Conservation (phyloP, 202 grass and related monocot genomes). For the Zizania palustris region DNA sequence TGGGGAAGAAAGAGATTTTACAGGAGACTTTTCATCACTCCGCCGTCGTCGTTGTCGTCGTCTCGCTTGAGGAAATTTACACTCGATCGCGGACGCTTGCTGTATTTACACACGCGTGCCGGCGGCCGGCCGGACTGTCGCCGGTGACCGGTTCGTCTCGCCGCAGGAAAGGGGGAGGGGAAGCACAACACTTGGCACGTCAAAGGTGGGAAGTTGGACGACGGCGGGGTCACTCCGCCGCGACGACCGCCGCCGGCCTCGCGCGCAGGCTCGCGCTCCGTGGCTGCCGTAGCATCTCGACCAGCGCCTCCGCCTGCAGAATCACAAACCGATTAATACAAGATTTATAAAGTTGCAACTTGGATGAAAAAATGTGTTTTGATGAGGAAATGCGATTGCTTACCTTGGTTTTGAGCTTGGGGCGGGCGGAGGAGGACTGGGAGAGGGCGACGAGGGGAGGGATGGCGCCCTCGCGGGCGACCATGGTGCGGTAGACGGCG, state of each 20-base stretch:
- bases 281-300: slow-evolving; percentile 48
- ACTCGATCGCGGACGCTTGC: slow-evolving; percentile 59
- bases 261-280: slow-evolving; percentile 13
- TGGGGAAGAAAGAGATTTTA: slow-evolving; percentile 11
- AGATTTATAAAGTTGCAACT: too few species aligned
- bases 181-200: slow-evolving; percentile 35
- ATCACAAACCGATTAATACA: background rate
- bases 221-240: slow-evolving; percentile 39
- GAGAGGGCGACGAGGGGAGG: slow-evolving; percentile 59
- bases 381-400: too few species aligned
- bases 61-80: slow-evolving; percentile 80
- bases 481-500: slow-evolving; percentile 51
- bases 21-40: slow-evolving; percentile 35
- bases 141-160: slow-evolving; percentile 28
- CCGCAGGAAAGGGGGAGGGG: background rate
- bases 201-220: background rate
- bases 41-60: slow-evolving; percentile 30
- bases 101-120: slow-evolving; percentile 69
- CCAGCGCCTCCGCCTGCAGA: slow-evolving; percentile 50
- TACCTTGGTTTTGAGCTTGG: slow-evolving; percentile 51
- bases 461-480: slow-evolving; percentile 59
- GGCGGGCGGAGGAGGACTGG: slow-evolving; percentile 44
- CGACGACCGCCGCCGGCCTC: slow-evolving; percentile 40
- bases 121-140: background rate
- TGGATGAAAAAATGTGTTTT: too few species aligned